These are phyloP conservation scores for Citrullus mucosospermus DNA, from an alignment of 306 rosid species.

Conservation along the genomic window DNA sequence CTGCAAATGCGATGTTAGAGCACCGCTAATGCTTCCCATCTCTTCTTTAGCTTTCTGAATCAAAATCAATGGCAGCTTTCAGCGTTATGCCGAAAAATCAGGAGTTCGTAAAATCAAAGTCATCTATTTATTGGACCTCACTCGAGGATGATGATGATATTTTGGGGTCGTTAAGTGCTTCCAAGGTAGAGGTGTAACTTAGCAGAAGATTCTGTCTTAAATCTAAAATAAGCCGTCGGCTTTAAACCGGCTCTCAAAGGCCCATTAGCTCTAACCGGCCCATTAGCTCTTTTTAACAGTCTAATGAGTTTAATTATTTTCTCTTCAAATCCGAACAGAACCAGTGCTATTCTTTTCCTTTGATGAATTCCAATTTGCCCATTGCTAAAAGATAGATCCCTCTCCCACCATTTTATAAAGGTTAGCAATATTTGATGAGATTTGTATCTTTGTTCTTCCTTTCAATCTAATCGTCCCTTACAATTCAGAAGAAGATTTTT, in stretches of 20 bases:
- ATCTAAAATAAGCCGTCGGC: neutral
- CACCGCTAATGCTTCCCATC: constrained; percentile 49
- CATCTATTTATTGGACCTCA: neutral
- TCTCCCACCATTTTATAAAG: too few relatives aligned
- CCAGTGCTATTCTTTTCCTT: too few relatives aligned
- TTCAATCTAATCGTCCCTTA: neutral
- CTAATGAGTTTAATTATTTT: too few relatives aligned
- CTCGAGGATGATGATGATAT: constrained; percentile 8
- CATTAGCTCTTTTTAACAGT: too few relatives aligned
- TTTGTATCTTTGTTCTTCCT: neutral
- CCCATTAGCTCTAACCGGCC: neutral
- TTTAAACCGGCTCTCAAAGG: neutral
- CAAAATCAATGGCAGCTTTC: neutral
- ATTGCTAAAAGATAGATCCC: too few relatives aligned
- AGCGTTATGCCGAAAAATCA: constrained; percentile 2
- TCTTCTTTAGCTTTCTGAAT: neutral
- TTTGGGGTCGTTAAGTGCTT: constrained; percentile 4
- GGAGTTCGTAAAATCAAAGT: neutral
- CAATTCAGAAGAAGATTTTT: neutral
- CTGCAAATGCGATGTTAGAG: constrained; percentile 34
- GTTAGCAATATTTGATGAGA: neutral
- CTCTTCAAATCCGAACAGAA: too few relatives aligned
- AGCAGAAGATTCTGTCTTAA: neutral
- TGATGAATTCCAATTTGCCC: too few relatives aligned
- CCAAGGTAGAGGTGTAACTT: neutral